Conservation (phyloP, 257 asterid genomes). For the Salvia splendens region DNA sequence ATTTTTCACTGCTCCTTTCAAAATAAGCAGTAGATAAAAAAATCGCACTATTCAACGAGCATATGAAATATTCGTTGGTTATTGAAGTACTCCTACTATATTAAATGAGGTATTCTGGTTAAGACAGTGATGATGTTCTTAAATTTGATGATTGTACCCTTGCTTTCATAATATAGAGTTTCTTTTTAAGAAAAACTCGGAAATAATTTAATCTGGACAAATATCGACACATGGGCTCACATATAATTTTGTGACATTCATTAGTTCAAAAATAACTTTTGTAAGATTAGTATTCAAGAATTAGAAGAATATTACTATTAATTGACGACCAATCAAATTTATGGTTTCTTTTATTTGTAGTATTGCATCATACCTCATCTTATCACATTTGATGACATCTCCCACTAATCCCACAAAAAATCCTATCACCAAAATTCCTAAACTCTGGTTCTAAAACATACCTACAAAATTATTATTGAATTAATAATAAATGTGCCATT, state of each 20-base stretch:
- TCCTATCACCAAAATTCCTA: background rate
- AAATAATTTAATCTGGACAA: background rate
- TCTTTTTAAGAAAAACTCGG: background rate
- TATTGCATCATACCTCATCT: slow-evolving; percentile 17
- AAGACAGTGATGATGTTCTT: no score
- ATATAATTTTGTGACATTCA: background rate
- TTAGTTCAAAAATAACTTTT: no score
- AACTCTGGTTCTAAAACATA: no score
- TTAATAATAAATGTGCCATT: background rate
- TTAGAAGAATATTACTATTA: background rate
- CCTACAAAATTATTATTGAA: background rate
- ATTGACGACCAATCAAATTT: background rate
- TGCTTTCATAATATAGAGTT: no score
- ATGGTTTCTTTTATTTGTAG: background rate
- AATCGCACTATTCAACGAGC: no score
- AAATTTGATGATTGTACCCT: no score
- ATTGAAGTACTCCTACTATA: background rate
- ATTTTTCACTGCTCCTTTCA: no score
- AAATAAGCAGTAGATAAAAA: background rate
- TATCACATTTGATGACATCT: slow-evolving; percentile 21
- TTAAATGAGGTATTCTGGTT: background rate
- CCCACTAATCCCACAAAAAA: background rate
- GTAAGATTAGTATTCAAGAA: background rate
- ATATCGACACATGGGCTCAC: background rate
- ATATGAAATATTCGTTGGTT: background rate